These are phyloP conservation scores for Cutaneotrichosporon arboriforme DNA, from an alignment of 1,284 basidiomycete genomes.

Conservation along the genomic window DNA sequence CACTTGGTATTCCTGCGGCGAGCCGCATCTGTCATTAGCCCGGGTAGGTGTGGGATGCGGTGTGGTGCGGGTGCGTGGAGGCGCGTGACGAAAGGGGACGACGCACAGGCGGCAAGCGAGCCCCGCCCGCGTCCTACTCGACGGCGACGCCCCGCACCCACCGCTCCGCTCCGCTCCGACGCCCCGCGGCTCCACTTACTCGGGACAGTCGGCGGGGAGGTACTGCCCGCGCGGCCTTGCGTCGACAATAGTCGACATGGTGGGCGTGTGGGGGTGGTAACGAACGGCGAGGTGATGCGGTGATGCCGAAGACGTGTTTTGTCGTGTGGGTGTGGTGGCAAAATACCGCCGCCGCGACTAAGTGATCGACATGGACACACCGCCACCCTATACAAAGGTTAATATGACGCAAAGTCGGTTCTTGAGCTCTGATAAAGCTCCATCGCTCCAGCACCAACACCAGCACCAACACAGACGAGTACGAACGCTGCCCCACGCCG, in stretches of 20 bases:
- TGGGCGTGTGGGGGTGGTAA: background rate
- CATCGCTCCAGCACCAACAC: too few species aligned
- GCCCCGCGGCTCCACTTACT: slow-evolving; percentile 23
- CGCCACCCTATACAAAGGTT: too few species aligned
- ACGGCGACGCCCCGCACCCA: background rate
- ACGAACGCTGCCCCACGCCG: too few species aligned
- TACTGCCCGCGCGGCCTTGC: slow-evolving; percentile 41
- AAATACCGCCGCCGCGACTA: background rate
- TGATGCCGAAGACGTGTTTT: background rate
- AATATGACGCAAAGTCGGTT: too few species aligned
- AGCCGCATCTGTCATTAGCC: slow-evolving; percentile 51
- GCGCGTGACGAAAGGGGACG: background rate
- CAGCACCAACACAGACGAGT: too few species aligned
- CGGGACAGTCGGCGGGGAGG: slow-evolving; percentile 45
- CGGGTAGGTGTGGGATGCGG: background rate
- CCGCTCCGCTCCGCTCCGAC: background rate
- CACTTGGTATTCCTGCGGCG: slow-evolving; percentile 66
- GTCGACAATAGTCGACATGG: slow-evolving; percentile 47
- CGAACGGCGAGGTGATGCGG: too few species aligned
- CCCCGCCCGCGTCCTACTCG: background rate
- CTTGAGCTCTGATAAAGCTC: too few species aligned
- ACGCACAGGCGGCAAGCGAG: background rate
- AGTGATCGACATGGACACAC: background rate
- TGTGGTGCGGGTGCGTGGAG: background rate
- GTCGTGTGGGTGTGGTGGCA: background rate